Conservation (phyloP, 768 basidiomycete species). For the Gymnopilus dilepis region DNA sequence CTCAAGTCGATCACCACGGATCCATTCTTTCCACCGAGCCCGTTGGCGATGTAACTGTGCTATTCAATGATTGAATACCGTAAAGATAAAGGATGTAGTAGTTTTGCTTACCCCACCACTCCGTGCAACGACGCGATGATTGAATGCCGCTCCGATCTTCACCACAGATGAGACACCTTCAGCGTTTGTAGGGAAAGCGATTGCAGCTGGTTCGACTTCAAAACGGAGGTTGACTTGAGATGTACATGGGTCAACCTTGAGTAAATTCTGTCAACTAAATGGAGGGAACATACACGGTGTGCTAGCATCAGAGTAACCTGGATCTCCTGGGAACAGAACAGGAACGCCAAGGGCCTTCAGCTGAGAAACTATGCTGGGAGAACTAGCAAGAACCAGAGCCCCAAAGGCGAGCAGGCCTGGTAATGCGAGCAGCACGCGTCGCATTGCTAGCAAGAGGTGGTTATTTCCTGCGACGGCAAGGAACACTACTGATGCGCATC, state of each 20-base stretch:
- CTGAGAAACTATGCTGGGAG: neutral
- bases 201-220: conserved; percentile 24
- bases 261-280: neutral
- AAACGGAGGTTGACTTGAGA: conserved; percentile 42
- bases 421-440: neutral
- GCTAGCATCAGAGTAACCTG: neutral
- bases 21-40: conserved; percentile 48
- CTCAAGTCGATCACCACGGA: conserved; percentile 49
- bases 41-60: conserved; percentile 56
- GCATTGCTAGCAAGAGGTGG: neutral
- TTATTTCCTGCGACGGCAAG: neutral
- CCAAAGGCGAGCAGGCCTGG: neutral
- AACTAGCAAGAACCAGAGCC: neutral
- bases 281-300: neutral
- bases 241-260: neutral
- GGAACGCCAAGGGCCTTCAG: neutral
- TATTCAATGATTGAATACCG: conserved; percentile 9
- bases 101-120: conserved; percentile 46
- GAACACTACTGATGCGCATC: no score
- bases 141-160: conserved; percentile 34
- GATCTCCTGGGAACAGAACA: neutral
- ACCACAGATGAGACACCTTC: conserved; percentile 41
- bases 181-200: conserved; percentile 38
- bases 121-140: conserved; percentile 43
- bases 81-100: neutral